Conservation (phyloP, 805 yeast species). For the Saccharomycodes ludwigii region DNA sequence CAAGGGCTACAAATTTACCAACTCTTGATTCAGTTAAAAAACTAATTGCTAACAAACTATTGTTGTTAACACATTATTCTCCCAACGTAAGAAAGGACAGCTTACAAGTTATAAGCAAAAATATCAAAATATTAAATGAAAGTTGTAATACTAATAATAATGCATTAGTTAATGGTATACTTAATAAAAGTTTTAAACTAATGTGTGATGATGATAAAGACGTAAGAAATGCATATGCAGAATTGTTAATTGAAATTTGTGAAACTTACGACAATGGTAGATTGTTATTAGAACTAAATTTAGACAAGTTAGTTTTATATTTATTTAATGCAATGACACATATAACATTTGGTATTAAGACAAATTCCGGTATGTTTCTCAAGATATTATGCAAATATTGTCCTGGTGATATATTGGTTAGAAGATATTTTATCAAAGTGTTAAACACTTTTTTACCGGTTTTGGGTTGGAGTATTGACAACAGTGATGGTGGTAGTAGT, state of each 20-base stretch:
- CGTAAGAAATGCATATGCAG: constrained; percentile 48
- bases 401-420: constrained; percentile 41
- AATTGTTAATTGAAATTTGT: constrained; percentile 36
- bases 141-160: too few relatives aligned
- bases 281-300: constrained; percentile 51
- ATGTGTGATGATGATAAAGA: constrained; percentile 45
- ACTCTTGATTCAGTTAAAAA: constrained; percentile 20
- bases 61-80: constrained; percentile 66
- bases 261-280: constrained; percentile 36
- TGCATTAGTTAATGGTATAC: too few relatives aligned
- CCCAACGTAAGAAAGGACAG: constrained; percentile 62
- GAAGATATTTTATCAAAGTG: constrained; percentile 57
- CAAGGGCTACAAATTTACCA: constrained; percentile 8
- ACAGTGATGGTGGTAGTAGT: too few relatives aligned
- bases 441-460: constrained; percentile 55
- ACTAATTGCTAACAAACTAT: constrained; percentile 48
- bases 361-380: constrained; percentile 61
- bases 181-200: constrained; percentile 20
- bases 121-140: constrained; percentile 14
- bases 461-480: constrained; percentile 52
- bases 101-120: constrained; percentile 37
- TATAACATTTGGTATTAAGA: constrained; percentile 61
- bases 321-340: constrained; percentile 91
- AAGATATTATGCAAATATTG: constrained; percentile 44
- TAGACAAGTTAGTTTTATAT: constrained; percentile 52